These are phyloP conservation scores for Graphilbum fragrans DNA, from an alignment of 2,329 filamentous ascomycete genomes.

Conservation along the genomic window DNA sequence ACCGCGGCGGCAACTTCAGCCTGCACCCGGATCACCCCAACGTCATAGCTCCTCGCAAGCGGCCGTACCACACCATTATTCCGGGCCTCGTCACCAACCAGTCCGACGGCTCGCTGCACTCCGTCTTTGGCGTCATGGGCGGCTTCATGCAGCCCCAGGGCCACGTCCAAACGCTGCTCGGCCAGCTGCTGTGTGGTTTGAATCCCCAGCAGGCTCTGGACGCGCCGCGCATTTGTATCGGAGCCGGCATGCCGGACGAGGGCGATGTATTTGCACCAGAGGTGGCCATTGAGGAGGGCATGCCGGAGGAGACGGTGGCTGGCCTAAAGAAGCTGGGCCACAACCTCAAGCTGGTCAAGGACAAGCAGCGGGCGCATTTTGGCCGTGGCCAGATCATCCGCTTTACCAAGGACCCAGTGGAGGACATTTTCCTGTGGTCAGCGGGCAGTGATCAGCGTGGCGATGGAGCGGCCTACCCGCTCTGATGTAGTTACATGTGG, in stretches of 20 bases:
- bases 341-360: slow-evolving; percentile 55
- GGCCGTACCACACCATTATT: slow-evolving; percentile 97
- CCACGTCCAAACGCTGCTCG: slow-evolving; percentile 84
- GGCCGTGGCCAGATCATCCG: slow-evolving; percentile 81
- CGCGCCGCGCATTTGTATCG: slow-evolving; percentile 81
- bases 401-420: slow-evolving; percentile 56
- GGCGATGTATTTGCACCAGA: slow-evolving; percentile 46
- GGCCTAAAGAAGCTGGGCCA: slow-evolving; percentile 63
- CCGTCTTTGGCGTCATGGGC: slow-evolving; percentile 92
- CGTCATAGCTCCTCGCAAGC: slow-evolving; percentile 63
- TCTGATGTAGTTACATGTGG: slow-evolving; percentile 16
- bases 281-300: slow-evolving; percentile 76
- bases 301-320: slow-evolving; percentile 53
- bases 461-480: slow-evolving; percentile 59
- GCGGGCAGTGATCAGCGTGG: slow-evolving; percentile 81
- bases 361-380: slow-evolving; percentile 56
- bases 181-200: slow-evolving; percentile 71
- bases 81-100: slow-evolving; percentile 77
- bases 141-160: slow-evolving; percentile 98
- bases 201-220: slow-evolving; percentile 84
- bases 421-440: slow-evolving; percentile 65
- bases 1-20: slow-evolving; percentile 79
- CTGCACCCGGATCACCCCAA: slow-evolving; percentile 66
- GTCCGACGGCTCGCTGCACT: slow-evolving; percentile 62
- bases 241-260: slow-evolving; percentile 54